Conservation (phyloP, 73 alveolate genomes). For the Paramecium primaurelia region DNA sequence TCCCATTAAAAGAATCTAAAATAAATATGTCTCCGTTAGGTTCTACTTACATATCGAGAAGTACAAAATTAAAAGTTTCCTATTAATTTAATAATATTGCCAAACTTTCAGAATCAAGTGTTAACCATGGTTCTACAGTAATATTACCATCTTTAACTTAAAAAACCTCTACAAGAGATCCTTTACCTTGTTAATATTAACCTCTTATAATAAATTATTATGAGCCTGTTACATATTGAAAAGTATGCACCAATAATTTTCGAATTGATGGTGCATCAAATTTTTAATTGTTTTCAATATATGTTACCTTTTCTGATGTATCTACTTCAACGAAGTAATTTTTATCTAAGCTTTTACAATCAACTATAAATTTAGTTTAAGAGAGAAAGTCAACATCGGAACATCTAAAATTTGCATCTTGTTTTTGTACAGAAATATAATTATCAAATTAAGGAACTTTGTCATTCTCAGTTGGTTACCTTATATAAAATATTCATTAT, state of each 20-base stretch:
- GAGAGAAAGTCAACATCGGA: background rate
- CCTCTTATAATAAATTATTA: background rate
- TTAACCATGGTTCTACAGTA: background rate
- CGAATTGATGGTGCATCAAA: background rate
- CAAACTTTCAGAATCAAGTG: background rate
- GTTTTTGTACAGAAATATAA: background rate
- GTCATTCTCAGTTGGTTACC: background rate
- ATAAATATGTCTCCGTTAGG: background rate
- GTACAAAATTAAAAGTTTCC: background rate
- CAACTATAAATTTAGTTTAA: background rate
- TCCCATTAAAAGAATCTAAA: constrained; percentile 25
- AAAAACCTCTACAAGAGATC: background rate
- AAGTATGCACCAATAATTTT: background rate
- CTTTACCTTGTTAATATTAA: background rate
- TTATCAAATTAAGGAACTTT: background rate
- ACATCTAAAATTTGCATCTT: background rate
- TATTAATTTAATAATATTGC: background rate
- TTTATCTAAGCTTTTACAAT: background rate
- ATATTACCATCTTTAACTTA: background rate
- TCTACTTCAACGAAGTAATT: background rate
- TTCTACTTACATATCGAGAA: background rate
- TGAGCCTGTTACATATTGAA: background rate
- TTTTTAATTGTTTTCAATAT: background rate
- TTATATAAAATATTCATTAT: background rate
- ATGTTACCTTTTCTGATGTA: background rate